A percentile compares a stretch with the other conserved stretches of the same genome.
phyloP scores from a whole-genome alignment of 768 basidiomycete species.

The Tricholoma saponaceum region DNA sequence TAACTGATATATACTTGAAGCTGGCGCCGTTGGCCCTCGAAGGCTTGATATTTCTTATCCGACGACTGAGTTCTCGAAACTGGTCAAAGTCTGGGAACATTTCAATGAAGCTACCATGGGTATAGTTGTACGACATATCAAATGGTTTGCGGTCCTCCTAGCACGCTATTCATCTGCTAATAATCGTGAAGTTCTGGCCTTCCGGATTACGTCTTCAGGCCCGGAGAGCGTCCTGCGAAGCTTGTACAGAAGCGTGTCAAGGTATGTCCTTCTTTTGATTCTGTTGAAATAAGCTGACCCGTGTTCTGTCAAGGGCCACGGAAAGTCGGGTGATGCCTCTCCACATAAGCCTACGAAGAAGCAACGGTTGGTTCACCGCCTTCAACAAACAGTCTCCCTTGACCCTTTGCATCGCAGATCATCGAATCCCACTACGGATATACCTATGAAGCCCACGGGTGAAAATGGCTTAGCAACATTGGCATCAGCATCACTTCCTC shows the following conservation, averaged over 20 bases:
- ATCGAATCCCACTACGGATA: conserved; percentile 34
- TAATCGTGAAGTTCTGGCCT: conserved; percentile 52
- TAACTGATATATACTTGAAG: conserved; percentile 34
- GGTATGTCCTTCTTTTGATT: conserved; percentile 28
- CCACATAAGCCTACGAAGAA: conserved; percentile 79
- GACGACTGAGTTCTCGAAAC: conserved; percentile 90
- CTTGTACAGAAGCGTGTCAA: conserved; percentile 73
- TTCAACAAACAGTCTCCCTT: conserved; percentile 19
- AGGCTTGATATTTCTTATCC: conserved; percentile 96
- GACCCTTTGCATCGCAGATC: conserved; percentile 39
- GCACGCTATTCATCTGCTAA: conserved; percentile 2
- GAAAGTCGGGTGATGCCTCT: conserved; percentile 58
- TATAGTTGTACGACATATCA: conserved; percentile 90
- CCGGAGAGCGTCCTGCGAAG: conserved; percentile 74
- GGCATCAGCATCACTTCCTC: conserved; percentile 22
- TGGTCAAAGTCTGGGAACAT: conserved; percentile 94
- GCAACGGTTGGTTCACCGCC: conserved; percentile 60
- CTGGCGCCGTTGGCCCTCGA: conserved; percentile 71
- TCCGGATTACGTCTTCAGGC: conserved; percentile 80
- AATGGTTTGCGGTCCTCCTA: conserved; percentile 51
- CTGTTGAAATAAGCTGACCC: conserved; percentile 5
- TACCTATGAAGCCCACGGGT: conserved; percentile 37
- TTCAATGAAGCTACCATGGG: conserved; percentile 93
- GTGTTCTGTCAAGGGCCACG: conserved; percentile 43
- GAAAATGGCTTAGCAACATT: conserved; percentile 31